phyloP scores from a whole-genome alignment of 1,284 basidiomycete genomes.

The Gymnopus androsaceus region DNA sequence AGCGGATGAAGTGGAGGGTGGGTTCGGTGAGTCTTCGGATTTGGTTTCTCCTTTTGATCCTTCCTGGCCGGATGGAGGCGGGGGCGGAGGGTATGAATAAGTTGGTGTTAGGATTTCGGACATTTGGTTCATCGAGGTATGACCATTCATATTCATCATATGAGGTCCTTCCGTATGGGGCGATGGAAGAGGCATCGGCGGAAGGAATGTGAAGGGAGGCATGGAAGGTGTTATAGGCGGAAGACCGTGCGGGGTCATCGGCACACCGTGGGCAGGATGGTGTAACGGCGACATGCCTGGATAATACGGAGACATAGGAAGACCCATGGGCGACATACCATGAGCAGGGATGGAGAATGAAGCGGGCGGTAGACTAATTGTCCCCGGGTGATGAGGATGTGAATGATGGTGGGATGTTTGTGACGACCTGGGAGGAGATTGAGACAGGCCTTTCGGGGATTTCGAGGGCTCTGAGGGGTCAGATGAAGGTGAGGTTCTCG shows the following conservation, averaged over 20 bases:
- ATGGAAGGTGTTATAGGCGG: conserved; percentile 80
- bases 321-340: conserved; percentile 24
- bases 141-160: neutral
- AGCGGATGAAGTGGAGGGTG: neutral
- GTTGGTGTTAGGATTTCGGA: conserved; percentile 4
- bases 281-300: conserved; percentile 38
- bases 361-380: conserved; percentile 67
- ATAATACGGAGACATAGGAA: conserved; percentile 36
- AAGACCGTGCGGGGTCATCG: conserved; percentile 66
- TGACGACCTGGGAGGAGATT: conserved; percentile 2
- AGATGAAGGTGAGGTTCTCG: conserved; percentile 10
- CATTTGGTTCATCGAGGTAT: neutral
- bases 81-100: neutral
- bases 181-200: conserved; percentile 33
- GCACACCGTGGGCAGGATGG: conserved; percentile 35
- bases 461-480: conserved; percentile 9
- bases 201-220: conserved; percentile 73
- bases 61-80: neutral
- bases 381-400: conserved; percentile 69
- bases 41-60: neutral
- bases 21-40: neutral
- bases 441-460: neutral
- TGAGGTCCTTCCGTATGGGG: conserved; percentile 4
- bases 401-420: conserved; percentile 30
- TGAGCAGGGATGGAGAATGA: conserved; percentile 42